Evolutionary conservation across 164 flowering plant species (phyloP), one percentile per base, ranked within the genome.

Genomic region (Vitis amurensis): DNA sequence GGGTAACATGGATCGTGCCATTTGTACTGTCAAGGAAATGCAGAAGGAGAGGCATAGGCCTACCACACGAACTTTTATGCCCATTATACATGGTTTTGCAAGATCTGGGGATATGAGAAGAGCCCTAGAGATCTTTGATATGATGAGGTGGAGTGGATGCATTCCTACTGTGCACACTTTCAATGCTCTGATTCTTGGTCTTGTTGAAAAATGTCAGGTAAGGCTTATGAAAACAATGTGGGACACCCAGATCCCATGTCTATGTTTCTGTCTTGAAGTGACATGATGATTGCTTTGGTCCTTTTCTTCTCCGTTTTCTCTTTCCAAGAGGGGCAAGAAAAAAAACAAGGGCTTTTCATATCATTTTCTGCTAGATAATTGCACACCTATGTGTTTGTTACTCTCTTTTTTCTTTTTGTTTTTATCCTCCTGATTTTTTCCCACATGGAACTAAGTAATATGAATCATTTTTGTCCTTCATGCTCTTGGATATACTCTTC

Each of bases 1-100:
- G 98, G 97, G 95, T 55, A 96, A 86, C 84, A 86, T 88, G 89
- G 98, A 91, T 66, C 93, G 98, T 65, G 99, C 99, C 16, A 60
- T 93, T 56, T 70, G 85, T 52, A 88, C 82, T 64, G 85, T 96
- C 65, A 91, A 89, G 67, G 81, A 91, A 68, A 96, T 96, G 98
- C 88, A 86, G 74, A 93, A 69, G 74, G 86, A 82, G 81, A 87
- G 88, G 68, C 88, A 84, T 72, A 86, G 85, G 65, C 97, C 97
- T 49, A 90, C 93, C 8, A 60, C 97, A 55, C 87, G 95, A 47
- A 87, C 99, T 73, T 96, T 90, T 78, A 79, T 89, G 87, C 99
- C 99, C 29, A 93, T 96, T 17, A 90, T 96, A 71, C 92, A 87
- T 79, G 86, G 85, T 51, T 91, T 88, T 85, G 98, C 97, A 48